phyloP scores from a whole-genome alignment of 208 protist genomes.

The Tritrichomonas musculus region DNA sequence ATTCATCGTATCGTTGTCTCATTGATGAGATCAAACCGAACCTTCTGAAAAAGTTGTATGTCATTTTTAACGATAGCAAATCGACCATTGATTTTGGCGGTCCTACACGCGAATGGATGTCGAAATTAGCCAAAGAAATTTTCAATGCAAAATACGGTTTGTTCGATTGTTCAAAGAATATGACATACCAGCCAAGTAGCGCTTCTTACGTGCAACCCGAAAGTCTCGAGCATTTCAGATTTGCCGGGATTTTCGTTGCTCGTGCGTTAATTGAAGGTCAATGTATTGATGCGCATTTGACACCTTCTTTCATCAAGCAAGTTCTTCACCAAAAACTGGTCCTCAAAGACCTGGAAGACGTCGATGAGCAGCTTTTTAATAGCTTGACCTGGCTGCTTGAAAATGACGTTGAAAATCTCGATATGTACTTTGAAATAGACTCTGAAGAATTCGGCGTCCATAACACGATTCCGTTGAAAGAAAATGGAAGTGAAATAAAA shows the following conservation, averaged over 20 bases:
- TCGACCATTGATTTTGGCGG: conserved; percentile 41
- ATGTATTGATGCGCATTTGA: conserved; percentile 83
- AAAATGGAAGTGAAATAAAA: conserved; percentile 63
- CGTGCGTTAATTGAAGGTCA: conserved; percentile 72
- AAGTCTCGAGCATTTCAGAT: conserved; percentile 92
- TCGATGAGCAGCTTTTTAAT: conserved; percentile 83
- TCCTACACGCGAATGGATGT: conserved; percentile 45
- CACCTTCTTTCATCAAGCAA: no score
- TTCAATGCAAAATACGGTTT: conserved; percentile 45
- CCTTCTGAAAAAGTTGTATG: no score
- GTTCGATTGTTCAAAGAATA: conserved; percentile 38
- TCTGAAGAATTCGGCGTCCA: conserved; percentile 34
- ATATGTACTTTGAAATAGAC: conserved; percentile 37
- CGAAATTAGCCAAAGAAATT: conserved; percentile 30
- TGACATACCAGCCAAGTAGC: conserved; percentile 84
- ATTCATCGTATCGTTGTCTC: no score
- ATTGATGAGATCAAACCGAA: no score
- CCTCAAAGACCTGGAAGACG: conserved; percentile 84
- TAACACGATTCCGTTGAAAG: conserved; percentile 37
- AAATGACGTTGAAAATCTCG: conserved; percentile 41
- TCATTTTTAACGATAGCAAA: conserved; percentile 47
- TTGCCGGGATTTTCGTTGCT: conserved; percentile 65
- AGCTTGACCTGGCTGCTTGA: conserved; percentile 77
- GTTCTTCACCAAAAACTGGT: no score
- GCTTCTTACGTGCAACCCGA: conserved; percentile 82